These are phyloP conservation scores for Beta macrorhiza DNA, from an alignment of 179 eudicot genomes.

Conservation along the genomic window DNA sequence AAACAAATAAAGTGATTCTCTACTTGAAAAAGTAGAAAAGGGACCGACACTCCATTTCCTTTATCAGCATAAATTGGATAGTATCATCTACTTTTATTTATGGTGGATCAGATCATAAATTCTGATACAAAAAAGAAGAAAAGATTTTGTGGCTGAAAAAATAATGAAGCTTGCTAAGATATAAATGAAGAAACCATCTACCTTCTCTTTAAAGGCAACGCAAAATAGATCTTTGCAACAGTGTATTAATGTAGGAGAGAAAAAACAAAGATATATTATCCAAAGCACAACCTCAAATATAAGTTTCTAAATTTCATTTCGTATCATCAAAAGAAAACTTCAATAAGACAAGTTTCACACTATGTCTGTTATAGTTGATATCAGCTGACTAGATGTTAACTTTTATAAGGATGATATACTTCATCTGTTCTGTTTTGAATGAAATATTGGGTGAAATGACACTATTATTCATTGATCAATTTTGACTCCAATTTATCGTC, in stretches of 20 bases:
- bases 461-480: no score
- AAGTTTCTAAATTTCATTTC: not conserved
- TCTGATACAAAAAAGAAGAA: not conserved
- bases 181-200: slow-evolving; percentile 1
- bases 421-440: no score
- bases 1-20: not conserved
- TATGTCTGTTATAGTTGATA: no score
- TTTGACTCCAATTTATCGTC: no score
- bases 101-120: not conserved
- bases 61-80: not conserved
- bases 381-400: no score
- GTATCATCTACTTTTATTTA: slow-evolving; percentile 4
- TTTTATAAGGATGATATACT: no score
- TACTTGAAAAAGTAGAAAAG: not conserved
- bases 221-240: not conserved
- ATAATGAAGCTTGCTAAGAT: not conserved
- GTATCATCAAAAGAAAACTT: no score
- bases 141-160: not conserved
- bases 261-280: not conserved
- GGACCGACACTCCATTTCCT: slow-evolving; percentile 7
- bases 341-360: no score
- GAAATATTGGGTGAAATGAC: no score
- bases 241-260: not conserved
- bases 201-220: slow-evolving; percentile 1
- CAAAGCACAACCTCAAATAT: not conserved